Evolutionary conservation across 169 alveolate species (phyloP).

Genomic region (Plasmodium billcollinsi): DNA sequence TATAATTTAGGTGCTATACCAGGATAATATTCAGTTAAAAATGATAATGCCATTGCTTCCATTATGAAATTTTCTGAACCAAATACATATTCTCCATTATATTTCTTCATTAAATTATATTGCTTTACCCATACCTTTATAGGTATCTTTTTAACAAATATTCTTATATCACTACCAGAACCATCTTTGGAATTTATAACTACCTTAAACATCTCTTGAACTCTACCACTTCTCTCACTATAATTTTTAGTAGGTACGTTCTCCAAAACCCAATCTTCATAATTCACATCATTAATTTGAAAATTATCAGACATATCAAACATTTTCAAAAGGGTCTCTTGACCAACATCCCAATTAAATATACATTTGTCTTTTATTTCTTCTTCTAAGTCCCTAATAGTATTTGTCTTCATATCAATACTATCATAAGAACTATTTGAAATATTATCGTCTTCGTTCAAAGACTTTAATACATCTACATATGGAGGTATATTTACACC

Average conservation of each 20-base stretch:
- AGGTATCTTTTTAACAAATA: conserved; percentile 85
- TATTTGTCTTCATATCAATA: too few species aligned
- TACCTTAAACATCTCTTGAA: conserved; percentile 80
- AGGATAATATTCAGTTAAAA: conserved; percentile 59
- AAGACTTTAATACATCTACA: too few species aligned
- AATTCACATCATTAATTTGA: conserved; percentile 73
- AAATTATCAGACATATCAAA: conserved; percentile 37
- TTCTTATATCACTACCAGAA: conserved; percentile 16
- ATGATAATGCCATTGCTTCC: conserved; percentile 87
- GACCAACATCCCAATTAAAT: conserved; percentile 22
- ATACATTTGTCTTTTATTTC: conserved; percentile 1
- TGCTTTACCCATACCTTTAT: conserved; percentile 84
- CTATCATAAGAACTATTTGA: too few species aligned
- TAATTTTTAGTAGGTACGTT: conserved; percentile 79
- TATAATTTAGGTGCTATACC: conserved; percentile 82
- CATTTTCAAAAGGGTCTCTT: conserved; percentile 13
- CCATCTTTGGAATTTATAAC: conserved; percentile 30
- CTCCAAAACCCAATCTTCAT: conserved; percentile 73
- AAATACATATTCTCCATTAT: conserved; percentile 84
- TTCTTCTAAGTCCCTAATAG: too few species aligned
- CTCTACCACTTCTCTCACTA: conserved; percentile 80
- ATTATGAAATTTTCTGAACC: conserved; percentile 88
- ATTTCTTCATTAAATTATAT: conserved; percentile 79
- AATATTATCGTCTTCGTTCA: too few species aligned
- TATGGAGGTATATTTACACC: too few species aligned